phyloP scores from a whole-genome alignment of 2,329 filamentous ascomycete species.

The Bipolaris bicolor region DNA sequence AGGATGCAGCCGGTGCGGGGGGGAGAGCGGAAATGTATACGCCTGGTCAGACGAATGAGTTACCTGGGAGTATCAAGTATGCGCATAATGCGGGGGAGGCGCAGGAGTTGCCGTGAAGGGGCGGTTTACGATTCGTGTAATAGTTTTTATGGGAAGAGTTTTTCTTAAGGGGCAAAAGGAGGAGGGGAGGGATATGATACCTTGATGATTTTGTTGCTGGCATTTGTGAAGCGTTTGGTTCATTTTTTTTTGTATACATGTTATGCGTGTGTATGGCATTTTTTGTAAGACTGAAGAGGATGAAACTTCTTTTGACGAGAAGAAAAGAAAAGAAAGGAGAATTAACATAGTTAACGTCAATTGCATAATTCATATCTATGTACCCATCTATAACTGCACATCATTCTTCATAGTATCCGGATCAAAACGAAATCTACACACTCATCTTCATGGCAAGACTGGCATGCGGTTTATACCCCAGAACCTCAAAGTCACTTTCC shows the following conservation, averaged over 20 bases:
- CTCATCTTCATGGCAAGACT: slow-evolving; percentile 99
- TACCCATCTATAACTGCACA: background rate
- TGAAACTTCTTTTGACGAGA: no score
- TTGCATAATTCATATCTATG: background rate
- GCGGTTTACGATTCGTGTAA: no score
- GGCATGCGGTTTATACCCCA: slow-evolving; percentile 90
- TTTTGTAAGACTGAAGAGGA: no score
- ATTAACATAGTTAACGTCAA: background rate
- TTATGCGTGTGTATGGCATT: no score
- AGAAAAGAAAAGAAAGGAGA: background rate
- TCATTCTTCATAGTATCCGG: no score
- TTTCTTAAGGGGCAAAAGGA: background rate
- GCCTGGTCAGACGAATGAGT: slow-evolving; percentile 17
- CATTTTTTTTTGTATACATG: no score
- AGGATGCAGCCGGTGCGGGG: background rate
- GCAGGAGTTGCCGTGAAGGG: slow-evolving; percentile 5
- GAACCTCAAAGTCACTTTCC: slow-evolving; percentile 83
- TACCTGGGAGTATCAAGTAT: slow-evolving; percentile 28
- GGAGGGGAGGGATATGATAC: background rate
- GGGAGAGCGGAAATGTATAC: slow-evolving; percentile 12
- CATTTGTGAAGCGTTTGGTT: background rate
- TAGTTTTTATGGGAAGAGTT: no score
- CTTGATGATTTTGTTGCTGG: background rate
- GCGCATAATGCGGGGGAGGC: slow-evolving; percentile 15
- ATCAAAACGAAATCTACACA: slow-evolving; percentile 58